Percentiles rank a stretch among this genome's conserved stretches.
These are phyloP conservation scores for Aphanocladium album DNA, from an alignment of 2,329 filamentous ascomycete species.

Conservation along the genomic window DNA sequence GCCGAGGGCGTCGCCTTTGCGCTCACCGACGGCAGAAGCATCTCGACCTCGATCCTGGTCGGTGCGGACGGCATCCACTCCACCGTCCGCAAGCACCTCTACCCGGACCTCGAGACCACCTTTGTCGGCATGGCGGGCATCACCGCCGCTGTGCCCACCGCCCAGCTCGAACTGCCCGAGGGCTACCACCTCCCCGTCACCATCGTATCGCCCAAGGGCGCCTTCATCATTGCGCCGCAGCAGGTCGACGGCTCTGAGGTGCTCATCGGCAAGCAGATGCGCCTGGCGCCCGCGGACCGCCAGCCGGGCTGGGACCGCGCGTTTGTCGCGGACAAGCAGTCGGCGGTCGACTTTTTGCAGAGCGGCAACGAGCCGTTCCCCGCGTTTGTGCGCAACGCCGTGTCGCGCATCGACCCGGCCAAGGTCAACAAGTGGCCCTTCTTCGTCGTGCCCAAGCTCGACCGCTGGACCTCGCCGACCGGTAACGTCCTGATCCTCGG, in stretches of 20 bases:
- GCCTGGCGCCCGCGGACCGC: slow-evolving; percentile 26
- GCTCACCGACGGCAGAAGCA: slow-evolving; percentile 41
- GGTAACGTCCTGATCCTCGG: slow-evolving; percentile 40
- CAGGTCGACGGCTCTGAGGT: slow-evolving; percentile 42
- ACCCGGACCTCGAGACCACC: slow-evolving; percentile 41
- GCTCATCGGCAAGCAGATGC: slow-evolving; percentile 42
- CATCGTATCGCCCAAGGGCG: slow-evolving; percentile 38
- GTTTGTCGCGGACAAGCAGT: slow-evolving; percentile 34
- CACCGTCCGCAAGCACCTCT: slow-evolving; percentile 45
- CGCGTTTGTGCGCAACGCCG: slow-evolving; percentile 30
- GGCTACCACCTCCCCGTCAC: slow-evolving; percentile 38
- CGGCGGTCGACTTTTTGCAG: slow-evolving; percentile 29
- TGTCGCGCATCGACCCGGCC: slow-evolving; percentile 24
- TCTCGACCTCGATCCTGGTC: slow-evolving; percentile 40
- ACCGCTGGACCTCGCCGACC: slow-evolving; percentile 35
- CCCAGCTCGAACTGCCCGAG: slow-evolving; percentile 30
- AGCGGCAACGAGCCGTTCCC: slow-evolving; percentile 32
- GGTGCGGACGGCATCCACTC: slow-evolving; percentile 59
- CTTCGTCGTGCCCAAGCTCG: slow-evolving; percentile 41
- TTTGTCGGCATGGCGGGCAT: slow-evolving; percentile 46
- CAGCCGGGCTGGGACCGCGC: slow-evolving; percentile 38
- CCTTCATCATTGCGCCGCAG: slow-evolving; percentile 48
- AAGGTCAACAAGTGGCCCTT: slow-evolving; percentile 46
- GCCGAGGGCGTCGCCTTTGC: slow-evolving; percentile 37
- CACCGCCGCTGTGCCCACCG: slow-evolving; percentile 28